Evolutionary conservation across 805 yeast species (phyloP).

Genomic region (Yamadazyma nakazawae): DNA sequence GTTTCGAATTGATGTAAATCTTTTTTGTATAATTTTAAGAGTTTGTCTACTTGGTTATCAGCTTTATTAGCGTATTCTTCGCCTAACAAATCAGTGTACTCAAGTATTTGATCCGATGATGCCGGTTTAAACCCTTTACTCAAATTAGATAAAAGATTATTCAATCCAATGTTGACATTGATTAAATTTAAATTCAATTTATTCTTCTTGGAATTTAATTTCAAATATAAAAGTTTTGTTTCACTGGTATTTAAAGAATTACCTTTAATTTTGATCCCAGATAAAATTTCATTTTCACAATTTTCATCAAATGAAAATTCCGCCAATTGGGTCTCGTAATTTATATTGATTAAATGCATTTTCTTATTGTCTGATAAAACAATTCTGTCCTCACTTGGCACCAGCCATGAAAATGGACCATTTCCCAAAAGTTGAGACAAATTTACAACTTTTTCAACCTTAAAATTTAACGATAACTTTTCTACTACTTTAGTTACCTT

Average conservation of each 20-base stretch:
- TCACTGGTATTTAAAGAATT: conserved; percentile 34
- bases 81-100: not conserved
- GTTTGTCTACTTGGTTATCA: not conserved
- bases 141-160: conserved; percentile 63
- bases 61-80: not conserved
- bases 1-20: conserved; percentile 6
- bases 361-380: conserved; percentile 39
- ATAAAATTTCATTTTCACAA: conserved; percentile 14
- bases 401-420: conserved; percentile 25
- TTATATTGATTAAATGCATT: conserved; percentile 43
- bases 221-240: conserved; percentile 36
- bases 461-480: conserved; percentile 8
- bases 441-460: conserved; percentile 1
- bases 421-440: not conserved
- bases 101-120: not conserved
- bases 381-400: conserved; percentile 47
- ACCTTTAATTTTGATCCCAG: conserved; percentile 40
- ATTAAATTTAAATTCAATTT: conserved; percentile 42
- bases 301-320: conserved; percentile 20
- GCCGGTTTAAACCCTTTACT: conserved; percentile 51
- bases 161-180: conserved; percentile 60
- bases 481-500: conserved; percentile 2
- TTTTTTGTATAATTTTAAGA: not conserved
- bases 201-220: conserved; percentile 41
- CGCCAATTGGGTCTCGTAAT: conserved; percentile 40